Base-by-base conservation (phyloP, 805 yeast species). In the Jamesozyma gamospora region DNA sequence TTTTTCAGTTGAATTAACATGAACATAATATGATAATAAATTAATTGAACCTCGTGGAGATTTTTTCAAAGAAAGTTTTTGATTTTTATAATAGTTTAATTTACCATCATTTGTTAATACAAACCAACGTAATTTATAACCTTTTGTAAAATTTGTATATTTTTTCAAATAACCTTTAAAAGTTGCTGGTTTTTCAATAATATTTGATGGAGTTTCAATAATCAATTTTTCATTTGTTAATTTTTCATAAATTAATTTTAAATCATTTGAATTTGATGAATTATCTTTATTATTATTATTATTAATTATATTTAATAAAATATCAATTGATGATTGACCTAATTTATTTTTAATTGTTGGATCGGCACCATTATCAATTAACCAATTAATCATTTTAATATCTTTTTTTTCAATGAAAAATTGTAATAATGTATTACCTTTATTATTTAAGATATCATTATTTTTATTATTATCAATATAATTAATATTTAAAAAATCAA, bases 121-220 rank as follows among this genome's bases (percentile, higher is more conserved):
- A 60, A 92, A 92, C 82, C 94, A 92, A 44, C 99, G 78, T 39
- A 90, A 67, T 56, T 90, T 90, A 62, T 90, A 92, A 19, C 99
- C 99, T 28, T 86, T 77, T 1, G 96, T 95, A 60, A 88, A 85
- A 58, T 94, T 92, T 9, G 99, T 92, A 95, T 96, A 92, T 58
- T 92, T 92, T 51, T 87, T 80, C 45, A 92, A 69, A 55, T 87
- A 92, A 1, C 98, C 98, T 53, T 82, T 82, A 63, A 79, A 82
- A 1, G 86, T 74, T 3, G 96, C 96, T 1, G 92, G 77, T 36
- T n/a, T n/a, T n/a, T 70, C 76, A 28, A 53, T 50, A 27, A 58
- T 40, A 33, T 55, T 62, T 24, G 48, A 51, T 5, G 67, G 53
- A 13, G 63, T 62, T 27, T 61, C 62, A 60, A 81, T 75, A 41